These are phyloP conservation scores for Microbotryum saponariae DNA, from an alignment of 1,284 basidiomycete genomes.

Conservation along the genomic window DNA sequence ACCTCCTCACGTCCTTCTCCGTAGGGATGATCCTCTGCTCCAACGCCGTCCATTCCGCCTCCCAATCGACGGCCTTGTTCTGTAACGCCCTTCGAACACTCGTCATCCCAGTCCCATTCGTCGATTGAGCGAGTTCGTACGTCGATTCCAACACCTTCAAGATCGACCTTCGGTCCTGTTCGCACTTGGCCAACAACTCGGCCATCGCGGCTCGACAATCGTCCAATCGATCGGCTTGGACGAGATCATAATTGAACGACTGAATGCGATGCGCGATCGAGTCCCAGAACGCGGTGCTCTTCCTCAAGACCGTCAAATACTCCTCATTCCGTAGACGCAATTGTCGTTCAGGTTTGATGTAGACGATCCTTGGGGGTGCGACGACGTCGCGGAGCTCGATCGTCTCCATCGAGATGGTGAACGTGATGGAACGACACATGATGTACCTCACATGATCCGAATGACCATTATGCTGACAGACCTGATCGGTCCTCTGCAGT, in stretches of 20 bases:
- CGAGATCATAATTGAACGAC: conserved; percentile 45
- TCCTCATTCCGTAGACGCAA: conserved; percentile 83
- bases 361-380: conserved; percentile 79
- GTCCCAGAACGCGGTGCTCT: conserved; percentile 57
- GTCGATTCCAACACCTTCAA: conserved; percentile 64
- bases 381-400: conserved; percentile 77
- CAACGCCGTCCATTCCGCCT: conserved; percentile 62
- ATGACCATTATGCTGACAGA: conserved; percentile 88
- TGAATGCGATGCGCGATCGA: conserved; percentile 48
- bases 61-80: conserved; percentile 95
- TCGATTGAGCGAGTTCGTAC: conserved; percentile 69
- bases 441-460: conserved; percentile 91
- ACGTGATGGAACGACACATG: conserved; percentile 57
- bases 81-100: conserved; percentile 73
- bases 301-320: conserved; percentile 65
- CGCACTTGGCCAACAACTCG: conserved; percentile 18
- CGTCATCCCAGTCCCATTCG: conserved; percentile 47
- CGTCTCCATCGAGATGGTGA: conserved; percentile 82
- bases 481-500: conserved; percentile 67
- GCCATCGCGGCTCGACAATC: conserved; percentile 25
- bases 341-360: conserved; percentile 74
- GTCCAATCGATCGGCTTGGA: conserved; percentile 29
- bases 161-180: conserved; percentile 52
- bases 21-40: conserved; percentile 45
- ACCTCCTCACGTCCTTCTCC: conserved; percentile 41